phyloP scores from a whole-genome alignment of 2,329 filamentous ascomycete species.

The Aspergillus japonicus region DNA sequence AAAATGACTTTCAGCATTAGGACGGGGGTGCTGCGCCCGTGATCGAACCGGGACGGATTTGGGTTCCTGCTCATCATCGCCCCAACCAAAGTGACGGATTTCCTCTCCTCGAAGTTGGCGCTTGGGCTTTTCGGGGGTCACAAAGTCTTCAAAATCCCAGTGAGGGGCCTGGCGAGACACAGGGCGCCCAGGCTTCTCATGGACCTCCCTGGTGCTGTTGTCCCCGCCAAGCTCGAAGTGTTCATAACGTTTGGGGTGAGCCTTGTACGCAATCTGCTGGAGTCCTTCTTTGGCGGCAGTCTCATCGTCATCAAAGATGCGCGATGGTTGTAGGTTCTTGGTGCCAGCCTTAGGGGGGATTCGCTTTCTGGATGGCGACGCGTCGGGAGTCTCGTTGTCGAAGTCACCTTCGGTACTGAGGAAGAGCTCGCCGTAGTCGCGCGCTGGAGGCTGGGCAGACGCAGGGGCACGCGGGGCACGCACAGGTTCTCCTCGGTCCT shows the following conservation, averaged over 20 bases:
- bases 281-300: conserved; percentile 41
- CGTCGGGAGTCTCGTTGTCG: conserved; percentile 19
- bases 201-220: conserved; percentile 28
- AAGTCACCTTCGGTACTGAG: conserved; percentile 44
- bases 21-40: conserved; percentile 66
- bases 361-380: conserved; percentile 25
- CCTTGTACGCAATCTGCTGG: conserved; percentile 51
- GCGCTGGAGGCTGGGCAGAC: conserved; percentile 68
- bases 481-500: conserved; percentile 49
- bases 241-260: conserved; percentile 74
- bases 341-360: conserved; percentile 55
- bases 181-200: conserved; percentile 27
- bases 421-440: conserved; percentile 70
- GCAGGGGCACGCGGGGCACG: conserved; percentile 60
- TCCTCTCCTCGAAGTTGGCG: conserved; percentile 66
- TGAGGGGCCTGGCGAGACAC: conserved; percentile 61
- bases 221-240: conserved; percentile 53
- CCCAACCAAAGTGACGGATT: conserved; percentile 73
- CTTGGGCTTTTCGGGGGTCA: conserved; percentile 73
- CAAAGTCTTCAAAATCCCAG: conserved; percentile 88
- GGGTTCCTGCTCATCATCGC: conserved; percentile 59
- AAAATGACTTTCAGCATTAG: conserved; percentile 79
- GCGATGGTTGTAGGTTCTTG: conserved; percentile 63
- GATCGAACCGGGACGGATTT: conserved; percentile 50
- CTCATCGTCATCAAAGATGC: conserved; percentile 63